Conservation (phyloP, 2,329 filamentous ascomycete species). For the Pezicula carpinea region DNA sequence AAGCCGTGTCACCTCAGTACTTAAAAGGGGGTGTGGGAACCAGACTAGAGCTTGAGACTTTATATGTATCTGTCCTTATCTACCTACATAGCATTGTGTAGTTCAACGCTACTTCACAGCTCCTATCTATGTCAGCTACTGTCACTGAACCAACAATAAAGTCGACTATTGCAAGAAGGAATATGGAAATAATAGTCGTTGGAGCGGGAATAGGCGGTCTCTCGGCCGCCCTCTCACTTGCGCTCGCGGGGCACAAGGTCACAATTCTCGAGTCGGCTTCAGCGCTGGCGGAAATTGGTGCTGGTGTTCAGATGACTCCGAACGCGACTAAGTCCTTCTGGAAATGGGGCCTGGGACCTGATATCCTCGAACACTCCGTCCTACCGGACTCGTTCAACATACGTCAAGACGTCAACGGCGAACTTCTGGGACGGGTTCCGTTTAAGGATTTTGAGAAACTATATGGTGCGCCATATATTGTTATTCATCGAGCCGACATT, state of each 20-base stretch:
- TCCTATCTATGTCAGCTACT: too few relatives aligned
- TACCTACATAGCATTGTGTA: too few relatives aligned
- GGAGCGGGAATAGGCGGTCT: conserved; percentile 30
- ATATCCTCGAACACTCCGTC: neutral
- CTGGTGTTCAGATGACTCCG: neutral
- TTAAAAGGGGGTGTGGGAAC: too few relatives aligned
- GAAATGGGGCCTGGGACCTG: conserved; percentile 1
- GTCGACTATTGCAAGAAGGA: too few relatives aligned
- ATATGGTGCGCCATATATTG: neutral
- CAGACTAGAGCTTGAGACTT: too few relatives aligned
- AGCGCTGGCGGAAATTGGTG: neutral
- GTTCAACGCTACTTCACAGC: too few relatives aligned
- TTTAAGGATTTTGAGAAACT: neutral
- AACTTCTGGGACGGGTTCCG: neutral
- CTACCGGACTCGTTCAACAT: neutral
- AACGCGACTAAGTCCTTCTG: neutral
- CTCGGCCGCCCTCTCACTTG: conserved; percentile 24
- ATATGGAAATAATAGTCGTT: conserved; percentile 21
- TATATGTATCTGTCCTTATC: too few relatives aligned
- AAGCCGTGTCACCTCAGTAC: too few relatives aligned
- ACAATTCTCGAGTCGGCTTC: conserved; percentile 16
- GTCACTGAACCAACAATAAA: too few relatives aligned
- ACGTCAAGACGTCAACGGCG: neutral
- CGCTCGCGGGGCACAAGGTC: conserved; percentile 21
- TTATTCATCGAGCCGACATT: conserved; percentile 1